Base-by-base conservation (phyloP, 768 basidiomycete genomes). In the Gloeopeniophorella convolvens region DNA sequence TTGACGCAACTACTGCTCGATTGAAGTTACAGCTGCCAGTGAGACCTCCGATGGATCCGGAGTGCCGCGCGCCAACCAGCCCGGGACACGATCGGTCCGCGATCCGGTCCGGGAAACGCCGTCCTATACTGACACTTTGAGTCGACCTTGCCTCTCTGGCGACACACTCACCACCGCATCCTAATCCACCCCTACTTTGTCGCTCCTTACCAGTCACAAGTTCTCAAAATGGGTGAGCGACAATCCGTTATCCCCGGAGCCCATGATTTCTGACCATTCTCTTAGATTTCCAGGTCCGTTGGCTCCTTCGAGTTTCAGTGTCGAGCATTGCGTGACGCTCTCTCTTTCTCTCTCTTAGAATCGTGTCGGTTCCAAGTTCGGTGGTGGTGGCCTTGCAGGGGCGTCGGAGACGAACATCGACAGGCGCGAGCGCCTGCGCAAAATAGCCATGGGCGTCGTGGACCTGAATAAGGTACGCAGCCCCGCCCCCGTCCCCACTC, bases 391-490 rank as follows among this genome's bases (percentile, higher is more conserved):
- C 72, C 89, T 94, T 45, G 94, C 95, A 33, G 91, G 95, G 27
- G 90, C 88, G 11, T 90, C 87, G 20, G 96, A 98, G 71, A 85
- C 85, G 28, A 96, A 97, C 65, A 85, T 99, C 15, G 95, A 98
- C 72, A 74, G 96, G 55, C 77, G 95, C 50, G 96, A 99, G 66
- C 85, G 95, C 45, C 75, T 98, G 35, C 73, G 94, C 51, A 98
- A 98, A 71, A 83, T 99, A 39, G 94, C 93, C 2, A 72, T 97
- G 52, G 94, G 97, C 70, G 97, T 95, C 0, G 97, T 99, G 61
- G 96, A 99, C 68, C 78, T 98, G 45, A 94, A 95, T 32, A 98
- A 97, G 74, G 95, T 88, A 59, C 54, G 76, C 59, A 15, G 21
- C 23, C 45, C 35, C 18, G 36, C 18, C 2, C 13, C 4, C 20